Base-by-base conservation (phyloP, 768 basidiomycete genomes). In the Kwoniella sp. region DNA sequence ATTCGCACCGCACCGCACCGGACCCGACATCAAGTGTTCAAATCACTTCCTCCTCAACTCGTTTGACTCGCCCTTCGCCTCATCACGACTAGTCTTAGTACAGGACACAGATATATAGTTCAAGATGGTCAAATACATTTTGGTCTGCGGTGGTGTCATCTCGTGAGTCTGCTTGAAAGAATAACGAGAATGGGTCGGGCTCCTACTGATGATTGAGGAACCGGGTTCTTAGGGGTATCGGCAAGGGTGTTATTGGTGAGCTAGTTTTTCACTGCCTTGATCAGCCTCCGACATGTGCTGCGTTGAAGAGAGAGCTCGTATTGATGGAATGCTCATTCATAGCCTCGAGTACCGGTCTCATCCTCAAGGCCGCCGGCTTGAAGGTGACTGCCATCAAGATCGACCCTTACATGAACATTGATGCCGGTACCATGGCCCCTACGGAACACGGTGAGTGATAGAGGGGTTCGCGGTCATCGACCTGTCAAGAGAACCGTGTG, bases 361-460 rank as follows among this genome's bases (percentile, higher is more conserved):
- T 98, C 57, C 85, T 99, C 79, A 97, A 97, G 83, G 97, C 92
- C 50, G 88, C 89, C 38, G 95, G 95, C 53, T 85, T 96, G 66
- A 96, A 93, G 83, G 95, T 97, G 73, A 99, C 95, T 8, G 91
- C 95, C 12, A 97, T 99, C 85, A 99, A 99, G 83, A 98, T 99
- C 75, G 95, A 99, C 80, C 95, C 95, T 15, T 99, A 99, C 74
- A 98, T 99, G 95, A 99, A 99, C 83, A 97, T 99, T 74, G 95
- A 99, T 85, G 95, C 95, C 25, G 95, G 95, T 37, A 98, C 95
- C 22, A 99, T 99, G 95, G 86, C 92, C 55, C 95, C 95, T 15
- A 95, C 93, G 17, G 95, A 99, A 81, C 95, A 99, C 79, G 95
- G 94, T 92, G 80, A 85, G 88, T 75, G 23, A 48, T 68, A 50